Base-by-base conservation (phyloP, 805 yeast species). In the Candida sakaeoensis region DNA sequence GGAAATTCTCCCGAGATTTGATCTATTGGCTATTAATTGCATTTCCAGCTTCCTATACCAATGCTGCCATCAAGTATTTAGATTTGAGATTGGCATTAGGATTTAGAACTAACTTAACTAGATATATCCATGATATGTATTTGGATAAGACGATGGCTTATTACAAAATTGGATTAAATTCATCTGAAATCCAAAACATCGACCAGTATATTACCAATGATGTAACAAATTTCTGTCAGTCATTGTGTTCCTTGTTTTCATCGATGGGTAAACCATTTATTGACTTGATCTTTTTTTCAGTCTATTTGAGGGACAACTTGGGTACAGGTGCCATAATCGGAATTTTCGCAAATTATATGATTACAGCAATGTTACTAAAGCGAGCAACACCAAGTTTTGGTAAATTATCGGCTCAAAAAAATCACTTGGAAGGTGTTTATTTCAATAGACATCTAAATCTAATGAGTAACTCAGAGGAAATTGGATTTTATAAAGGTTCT, bases 401-500 rank as follows among this genome's bases (percentile, higher is more conserved):
- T 10, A 77, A 74, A 53, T 63, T 90, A 39, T 77, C 89, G 23
- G 79, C 91, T 38, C 64, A 66, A 29, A 83, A 80, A 57, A 84
- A 95, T 8, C 78, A 78, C 37, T 74, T 89, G 23, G 96, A 90
- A 64, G 96, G 96, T 35, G 83, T 84, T 41, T 90, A 86, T 57
- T 85, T 89, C 58, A 88, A 85, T 50, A 83, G 85, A 50, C 95
- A 90, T 57, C 67, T 88, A 53, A 85, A 86, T 54, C 72, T 90
- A 58, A 88, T 88, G 54, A 82, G 83, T 42, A 90, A 90, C 54
- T 82, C 89, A 54, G 98, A 90, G 63, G 97, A 90, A 57, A 88
- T 90, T 51, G 95, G 96, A 0, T 90, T 90, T 55, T 90, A 89
- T 58, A 89, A 89, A 55, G 98, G 98, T 15, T 81, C 91, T 0